These are phyloP conservation scores for Plasmodium sp. DNA, from an alignment of 169 alveolate genomes.

Conservation along the genomic window DNA sequence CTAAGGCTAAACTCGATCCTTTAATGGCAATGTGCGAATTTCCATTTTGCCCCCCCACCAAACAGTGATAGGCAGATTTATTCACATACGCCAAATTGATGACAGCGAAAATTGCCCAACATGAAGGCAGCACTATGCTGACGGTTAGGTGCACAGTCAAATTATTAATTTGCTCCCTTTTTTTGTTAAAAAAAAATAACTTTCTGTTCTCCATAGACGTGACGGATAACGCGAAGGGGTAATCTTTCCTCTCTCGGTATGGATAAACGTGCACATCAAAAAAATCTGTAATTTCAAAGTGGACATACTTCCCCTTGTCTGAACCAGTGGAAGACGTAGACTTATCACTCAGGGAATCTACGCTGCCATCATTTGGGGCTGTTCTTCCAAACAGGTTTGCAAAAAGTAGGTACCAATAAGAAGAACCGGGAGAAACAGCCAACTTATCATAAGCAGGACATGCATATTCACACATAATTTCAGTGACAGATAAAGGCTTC, in stretches of 20 bases:
- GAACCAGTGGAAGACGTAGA: not conserved
- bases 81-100: slow-evolving; percentile 24
- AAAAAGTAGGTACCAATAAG: slow-evolving; percentile 14
- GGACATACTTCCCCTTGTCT: slow-evolving; percentile 25
- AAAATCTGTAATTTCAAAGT: slow-evolving; percentile 50
- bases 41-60: slow-evolving; percentile 63
- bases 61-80: slow-evolving; percentile 32
- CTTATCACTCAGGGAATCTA: not conserved
- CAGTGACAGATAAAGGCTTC: slow-evolving; percentile 45
- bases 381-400: not conserved
- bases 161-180: slow-evolving; percentile 26
- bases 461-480: slow-evolving; percentile 48
- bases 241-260: not conserved
- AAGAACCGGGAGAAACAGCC: not conserved
- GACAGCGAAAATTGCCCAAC: slow-evolving; percentile 53
- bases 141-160: slow-evolving; percentile 27
- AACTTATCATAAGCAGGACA: not conserved
- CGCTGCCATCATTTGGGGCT: not conserved
- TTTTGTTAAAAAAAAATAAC: slow-evolving; percentile 34
- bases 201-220: slow-evolving; percentile 46
- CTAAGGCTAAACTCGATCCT: slow-evolving; percentile 24
- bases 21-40: slow-evolving; percentile 31
- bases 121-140: slow-evolving; percentile 13
- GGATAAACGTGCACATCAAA: slow-evolving; percentile 52
- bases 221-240: slow-evolving; percentile 32